A percentile compares a stretch with the other conserved stretches of the same genome.
Evolutionary conservation across 192 early-diverging fungal species (phyloP).

Genomic region (Backusella tarrabulga): DNA sequence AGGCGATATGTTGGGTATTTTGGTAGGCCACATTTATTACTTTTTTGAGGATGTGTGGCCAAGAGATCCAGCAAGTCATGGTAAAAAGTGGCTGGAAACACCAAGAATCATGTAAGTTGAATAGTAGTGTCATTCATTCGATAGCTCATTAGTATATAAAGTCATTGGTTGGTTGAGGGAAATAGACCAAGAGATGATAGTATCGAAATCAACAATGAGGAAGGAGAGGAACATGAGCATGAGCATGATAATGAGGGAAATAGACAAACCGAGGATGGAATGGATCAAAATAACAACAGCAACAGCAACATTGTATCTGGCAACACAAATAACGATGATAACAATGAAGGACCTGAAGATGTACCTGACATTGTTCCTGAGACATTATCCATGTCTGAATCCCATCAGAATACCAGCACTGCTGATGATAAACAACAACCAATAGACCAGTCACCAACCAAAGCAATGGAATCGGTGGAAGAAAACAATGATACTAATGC

Average conservation of each 20-base stretch:
- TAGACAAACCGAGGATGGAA: background rate
- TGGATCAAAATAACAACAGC: too few species aligned
- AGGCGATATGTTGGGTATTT: slow-evolving; percentile 81
- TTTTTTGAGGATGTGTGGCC: slow-evolving; percentile 97
- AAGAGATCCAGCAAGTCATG: slow-evolving; percentile 56
- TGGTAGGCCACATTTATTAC: slow-evolving; percentile 92
- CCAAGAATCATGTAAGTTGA: slow-evolving; percentile 51
- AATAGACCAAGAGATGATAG: slow-evolving; percentile 10
- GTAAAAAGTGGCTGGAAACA: slow-evolving; percentile 51
- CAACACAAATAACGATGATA: background rate
- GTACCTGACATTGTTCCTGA: background rate
- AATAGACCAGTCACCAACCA: background rate
- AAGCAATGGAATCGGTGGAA: background rate
- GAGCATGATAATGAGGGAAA: background rate
- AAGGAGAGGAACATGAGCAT: background rate
- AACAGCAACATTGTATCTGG: background rate
- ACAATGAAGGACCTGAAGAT: background rate
- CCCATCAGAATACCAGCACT: too few species aligned
- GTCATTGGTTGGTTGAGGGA: slow-evolving; percentile 21
- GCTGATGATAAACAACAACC: background rate
- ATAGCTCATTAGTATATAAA: background rate
- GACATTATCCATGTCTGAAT: background rate
- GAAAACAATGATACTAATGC: background rate
- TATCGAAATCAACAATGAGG: background rate
- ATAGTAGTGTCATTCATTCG: background rate